phyloP scores from a whole-genome alignment of 805 yeast species.

The Myxozyma neotropica region DNA sequence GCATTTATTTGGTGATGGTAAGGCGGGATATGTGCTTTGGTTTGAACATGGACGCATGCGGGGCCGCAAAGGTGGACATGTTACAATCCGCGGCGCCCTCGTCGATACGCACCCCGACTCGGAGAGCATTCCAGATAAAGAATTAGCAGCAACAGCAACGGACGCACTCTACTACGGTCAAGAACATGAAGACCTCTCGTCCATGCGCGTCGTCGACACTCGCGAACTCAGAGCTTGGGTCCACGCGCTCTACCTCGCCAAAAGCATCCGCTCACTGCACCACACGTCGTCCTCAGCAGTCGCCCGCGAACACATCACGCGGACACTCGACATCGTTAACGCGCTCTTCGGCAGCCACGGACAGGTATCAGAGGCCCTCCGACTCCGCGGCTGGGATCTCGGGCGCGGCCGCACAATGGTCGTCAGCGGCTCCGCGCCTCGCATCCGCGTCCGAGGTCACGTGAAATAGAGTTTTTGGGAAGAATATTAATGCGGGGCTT shows the following conservation, averaged over 20 bases:
- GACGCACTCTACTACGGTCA: no score
- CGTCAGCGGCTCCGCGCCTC: conserved; percentile 25
- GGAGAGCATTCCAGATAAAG: no score
- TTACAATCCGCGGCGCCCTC: conserved; percentile 35
- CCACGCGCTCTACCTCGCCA: conserved; percentile 39
- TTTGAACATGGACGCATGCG: conserved; percentile 21
- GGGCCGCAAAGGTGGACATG: conserved; percentile 14
- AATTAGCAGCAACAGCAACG: no score
- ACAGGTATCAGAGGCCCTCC: conserved; percentile 7
- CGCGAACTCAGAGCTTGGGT: conserved; percentile 40
- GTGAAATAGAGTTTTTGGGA: neutral
- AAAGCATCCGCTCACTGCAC: conserved; percentile 9
- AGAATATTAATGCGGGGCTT: neutral
- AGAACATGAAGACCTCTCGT: neutral
- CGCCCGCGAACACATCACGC: conserved; percentile 15
- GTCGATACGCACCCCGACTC: no score
- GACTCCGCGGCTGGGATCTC: conserved; percentile 21
- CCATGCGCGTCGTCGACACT: conserved; percentile 4
- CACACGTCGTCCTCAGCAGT: conserved; percentile 4
- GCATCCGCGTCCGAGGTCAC: conserved; percentile 12
- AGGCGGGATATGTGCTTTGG: conserved; percentile 36
- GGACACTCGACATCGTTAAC: conserved; percentile 17
- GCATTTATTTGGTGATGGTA: conserved; percentile 22
- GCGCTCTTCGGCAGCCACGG: conserved; percentile 11
- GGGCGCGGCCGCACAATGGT: conserved; percentile 28